Evolutionary conservation across 495 filamentous ascomycete genomes (phyloP).

Genomic region (Neurospora discreta): DNA sequence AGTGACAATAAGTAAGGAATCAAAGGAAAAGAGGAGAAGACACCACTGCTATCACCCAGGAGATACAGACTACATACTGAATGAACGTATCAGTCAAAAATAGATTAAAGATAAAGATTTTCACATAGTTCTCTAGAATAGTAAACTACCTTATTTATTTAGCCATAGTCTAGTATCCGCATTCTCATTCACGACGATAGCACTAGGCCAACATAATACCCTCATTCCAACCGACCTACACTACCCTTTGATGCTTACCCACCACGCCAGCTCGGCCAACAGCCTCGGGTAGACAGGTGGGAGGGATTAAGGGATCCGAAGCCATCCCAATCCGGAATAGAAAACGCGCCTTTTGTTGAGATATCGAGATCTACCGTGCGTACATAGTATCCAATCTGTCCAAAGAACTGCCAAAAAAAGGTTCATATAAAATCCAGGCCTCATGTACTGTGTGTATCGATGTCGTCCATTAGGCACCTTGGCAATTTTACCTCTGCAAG

Average conservation of each 20-base stretch:
- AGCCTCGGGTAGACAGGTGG: neutral
- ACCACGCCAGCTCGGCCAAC: neutral
- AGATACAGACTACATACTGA: neutral
- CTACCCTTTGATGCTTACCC: neutral
- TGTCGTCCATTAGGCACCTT: neutral
- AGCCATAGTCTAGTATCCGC: too few species aligned
- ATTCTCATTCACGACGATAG: neutral
- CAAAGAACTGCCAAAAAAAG: neutral
- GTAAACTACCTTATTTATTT: neutral
- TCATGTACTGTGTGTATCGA: neutral
- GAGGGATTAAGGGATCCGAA: neutral
- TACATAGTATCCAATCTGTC: neutral
- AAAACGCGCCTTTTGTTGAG: neutral
- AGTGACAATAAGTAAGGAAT: too few species aligned
- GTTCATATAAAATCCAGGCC: neutral
- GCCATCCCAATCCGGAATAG: neutral
- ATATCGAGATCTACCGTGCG: neutral
- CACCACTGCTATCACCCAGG: neutral
- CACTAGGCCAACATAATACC: neutral
- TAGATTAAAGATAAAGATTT: neutral
- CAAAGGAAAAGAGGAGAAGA: neutral
- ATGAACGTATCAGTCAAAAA: neutral
- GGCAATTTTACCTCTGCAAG: neutral
- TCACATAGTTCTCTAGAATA: neutral
- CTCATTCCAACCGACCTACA: neutral